Conservation (phyloP, 1,139 yeast genomes). For the Blastobotrys persicus region DNA sequence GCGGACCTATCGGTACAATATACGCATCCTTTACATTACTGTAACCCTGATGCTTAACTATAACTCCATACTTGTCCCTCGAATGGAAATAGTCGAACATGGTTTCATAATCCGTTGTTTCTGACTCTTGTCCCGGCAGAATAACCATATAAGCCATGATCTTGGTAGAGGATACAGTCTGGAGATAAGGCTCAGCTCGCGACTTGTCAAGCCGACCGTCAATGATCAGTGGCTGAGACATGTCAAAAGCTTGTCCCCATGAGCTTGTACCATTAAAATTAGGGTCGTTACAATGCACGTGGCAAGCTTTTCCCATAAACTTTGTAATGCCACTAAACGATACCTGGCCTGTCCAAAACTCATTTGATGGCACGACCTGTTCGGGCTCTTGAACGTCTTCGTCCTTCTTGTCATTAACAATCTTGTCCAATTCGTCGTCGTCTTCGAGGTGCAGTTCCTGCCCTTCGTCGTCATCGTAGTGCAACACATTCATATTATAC, state of each 20-base stretch:
- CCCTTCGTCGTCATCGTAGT: conserved; percentile 5
- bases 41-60: conserved; percentile 45
- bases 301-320: conserved; percentile 47
- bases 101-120: conserved; percentile 39
- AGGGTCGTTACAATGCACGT: conserved; percentile 43
- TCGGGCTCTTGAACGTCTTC: conserved; percentile 7
- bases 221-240: conserved; percentile 44
- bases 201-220: conserved; percentile 61
- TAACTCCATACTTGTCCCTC: conserved; percentile 59
- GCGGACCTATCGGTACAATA: conserved; percentile 46
- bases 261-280: conserved; percentile 23
- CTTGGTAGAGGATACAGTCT: conserved; percentile 48
- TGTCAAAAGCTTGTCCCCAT: conserved; percentile 37
- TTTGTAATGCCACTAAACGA: conserved; percentile 55
- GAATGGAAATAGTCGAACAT: conserved; percentile 53
- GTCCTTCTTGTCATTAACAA: conserved; percentile 30
- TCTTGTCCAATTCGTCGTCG: conserved; percentile 39
- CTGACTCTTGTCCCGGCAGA: conserved; percentile 25
- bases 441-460: conserved; percentile 22
- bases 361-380: background rate
- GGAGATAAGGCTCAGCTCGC: conserved; percentile 58
- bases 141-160: conserved; percentile 48
- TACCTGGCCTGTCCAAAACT: conserved; percentile 56
- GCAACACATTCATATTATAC: background rate
- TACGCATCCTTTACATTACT: conserved; percentile 61